Conservation (phyloP, 106 monocot genomes). For the Agapanthus africanus region DNA sequence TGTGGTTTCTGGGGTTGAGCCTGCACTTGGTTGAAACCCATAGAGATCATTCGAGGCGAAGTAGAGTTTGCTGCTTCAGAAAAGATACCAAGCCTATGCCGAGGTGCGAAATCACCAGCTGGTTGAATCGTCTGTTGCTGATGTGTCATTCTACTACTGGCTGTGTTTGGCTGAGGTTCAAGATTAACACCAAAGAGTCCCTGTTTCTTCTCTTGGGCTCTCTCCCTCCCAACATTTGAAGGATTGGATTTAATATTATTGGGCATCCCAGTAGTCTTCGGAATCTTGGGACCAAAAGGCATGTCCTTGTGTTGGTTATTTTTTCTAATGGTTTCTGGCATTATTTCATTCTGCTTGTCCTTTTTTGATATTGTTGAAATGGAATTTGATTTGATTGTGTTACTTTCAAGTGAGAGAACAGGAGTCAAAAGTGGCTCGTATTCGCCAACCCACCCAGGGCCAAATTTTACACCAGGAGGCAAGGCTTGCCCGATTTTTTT, state of each 20-base stretch:
- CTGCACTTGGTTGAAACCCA: slow-evolving; percentile 9
- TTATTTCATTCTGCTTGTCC: background rate
- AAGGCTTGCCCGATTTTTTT: slow-evolving; percentile 46
- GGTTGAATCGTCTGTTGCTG: slow-evolving; percentile 21
- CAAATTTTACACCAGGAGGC: slow-evolving; percentile 75
- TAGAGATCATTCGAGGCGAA: slow-evolving; percentile 12
- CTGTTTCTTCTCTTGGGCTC: slow-evolving; percentile 18
- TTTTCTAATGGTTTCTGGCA: background rate
- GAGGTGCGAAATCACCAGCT: slow-evolving; percentile 9
- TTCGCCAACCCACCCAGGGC: slow-evolving; percentile 88
- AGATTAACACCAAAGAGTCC: slow-evolving; percentile 16
- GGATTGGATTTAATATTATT: slow-evolving; percentile 12
- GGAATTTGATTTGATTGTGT: slow-evolving; percentile 8
- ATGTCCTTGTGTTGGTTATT: slow-evolving; percentile 21
- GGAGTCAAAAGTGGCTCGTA: slow-evolving; percentile 59
- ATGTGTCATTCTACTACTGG: background rate
- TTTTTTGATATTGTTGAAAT: background rate
- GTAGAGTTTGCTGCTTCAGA: slow-evolving; percentile 8
- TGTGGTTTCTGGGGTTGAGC: background rate
- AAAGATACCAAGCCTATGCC: slow-evolving; percentile 1
- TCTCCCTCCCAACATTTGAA: background rate
- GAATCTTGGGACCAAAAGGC: slow-evolving; percentile 13
- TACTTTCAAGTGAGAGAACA: slow-evolving; percentile 31
- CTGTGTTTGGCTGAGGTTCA: slow-evolving; percentile 6
- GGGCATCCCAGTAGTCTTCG: background rate